Evolutionary conservation across 108 stramenopile genomes (phyloP), one percentile per base, ranked within the genome.

Genomic region (Cyclotella atomus): DNA sequence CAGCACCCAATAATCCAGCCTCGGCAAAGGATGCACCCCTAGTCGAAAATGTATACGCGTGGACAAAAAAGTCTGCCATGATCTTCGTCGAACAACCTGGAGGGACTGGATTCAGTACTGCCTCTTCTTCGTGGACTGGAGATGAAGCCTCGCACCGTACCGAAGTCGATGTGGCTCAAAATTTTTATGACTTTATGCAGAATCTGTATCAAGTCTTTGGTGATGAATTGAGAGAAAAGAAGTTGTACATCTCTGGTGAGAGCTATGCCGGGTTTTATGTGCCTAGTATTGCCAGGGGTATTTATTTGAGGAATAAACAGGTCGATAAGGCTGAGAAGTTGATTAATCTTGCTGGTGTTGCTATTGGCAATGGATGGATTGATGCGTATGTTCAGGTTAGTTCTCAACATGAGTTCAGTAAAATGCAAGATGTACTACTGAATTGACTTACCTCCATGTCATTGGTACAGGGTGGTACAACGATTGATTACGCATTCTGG

Each of bases 181-280:
- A 65, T 46, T 74, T 83, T 28, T 83, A 83, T 33, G 53, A 43
- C 19, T 83, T 83, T 41, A 53, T 92, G 1, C 79, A 82, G 59
- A 79, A 70, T 36, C 70, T 88, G 0, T 89, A 78, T 60, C 21
- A 53, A 14, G 65, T 75, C 12, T 89, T 88, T 83, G 84, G 86
- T n/a, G 85, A 89, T 0, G 65, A 66, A 52, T 46, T 84, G 15
- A 50, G 53, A 10, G 43, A 65, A 43, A 88, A 93, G 67, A 67
- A 78, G 24, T 65, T 97, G n/a, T 94, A 83, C 54, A 67, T 97
- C n/a, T 77, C 83, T 23, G 96, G 95, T n/a, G 96, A 95, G 65
- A 78, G 75, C 24, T 97, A 97, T 66, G 92, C 93, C 0, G 94
- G 93, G 0, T 73, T 87, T 60, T 94, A 93, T 60, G 76, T 92